Conservation (phyloP, 805 yeast genomes). For the Myxozyma udenii region DNA sequence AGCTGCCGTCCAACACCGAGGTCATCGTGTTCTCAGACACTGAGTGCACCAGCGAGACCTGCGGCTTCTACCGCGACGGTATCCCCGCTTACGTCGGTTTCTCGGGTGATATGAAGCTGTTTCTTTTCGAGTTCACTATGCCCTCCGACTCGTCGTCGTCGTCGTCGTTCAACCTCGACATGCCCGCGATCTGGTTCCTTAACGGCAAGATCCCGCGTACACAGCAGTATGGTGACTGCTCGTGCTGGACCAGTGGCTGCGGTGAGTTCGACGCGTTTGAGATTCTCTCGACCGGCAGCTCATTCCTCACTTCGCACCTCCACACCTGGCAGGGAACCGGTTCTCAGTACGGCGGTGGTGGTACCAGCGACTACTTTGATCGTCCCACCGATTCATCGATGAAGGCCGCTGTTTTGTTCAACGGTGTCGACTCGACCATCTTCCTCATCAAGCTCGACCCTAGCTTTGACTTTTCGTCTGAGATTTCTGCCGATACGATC, state of each 20-base stretch:
- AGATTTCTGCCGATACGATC: slow-evolving; percentile 46
- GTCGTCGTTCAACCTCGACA: slow-evolving; percentile 65
- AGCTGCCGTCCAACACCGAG: slow-evolving; percentile 71
- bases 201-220: slow-evolving; percentile 97
- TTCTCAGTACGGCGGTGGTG: slow-evolving; percentile 64
- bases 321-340: slow-evolving; percentile 77
- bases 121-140: slow-evolving; percentile 92
- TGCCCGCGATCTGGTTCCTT: slow-evolving; percentile 98
- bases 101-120: slow-evolving; percentile 77
- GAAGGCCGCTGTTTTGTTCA: slow-evolving; percentile 89
- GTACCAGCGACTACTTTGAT: slow-evolving; percentile 77
- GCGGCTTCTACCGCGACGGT: slow-evolving; percentile 83
- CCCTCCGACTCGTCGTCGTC: slow-evolving; percentile 60
- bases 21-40: slow-evolving; percentile 69
- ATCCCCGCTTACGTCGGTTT: slow-evolving; percentile 96
- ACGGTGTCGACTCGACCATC: slow-evolving; percentile 46
- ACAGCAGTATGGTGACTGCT: slow-evolving; percentile 89
- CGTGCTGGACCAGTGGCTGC: slow-evolving; percentile 96
- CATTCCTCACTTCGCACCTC: slow-evolving; percentile 66
- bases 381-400: slow-evolving; percentile 78
- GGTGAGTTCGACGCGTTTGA: slow-evolving; percentile 97
- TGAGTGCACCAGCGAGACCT: slow-evolving; percentile 46
- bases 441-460: slow-evolving; percentile 57
- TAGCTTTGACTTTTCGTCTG: slow-evolving; percentile 48
- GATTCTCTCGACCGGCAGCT: slow-evolving; percentile 71